phyloP scores from a whole-genome alignment of 176 grass and related monocot genomes.

The Raddia distichophylla region DNA sequence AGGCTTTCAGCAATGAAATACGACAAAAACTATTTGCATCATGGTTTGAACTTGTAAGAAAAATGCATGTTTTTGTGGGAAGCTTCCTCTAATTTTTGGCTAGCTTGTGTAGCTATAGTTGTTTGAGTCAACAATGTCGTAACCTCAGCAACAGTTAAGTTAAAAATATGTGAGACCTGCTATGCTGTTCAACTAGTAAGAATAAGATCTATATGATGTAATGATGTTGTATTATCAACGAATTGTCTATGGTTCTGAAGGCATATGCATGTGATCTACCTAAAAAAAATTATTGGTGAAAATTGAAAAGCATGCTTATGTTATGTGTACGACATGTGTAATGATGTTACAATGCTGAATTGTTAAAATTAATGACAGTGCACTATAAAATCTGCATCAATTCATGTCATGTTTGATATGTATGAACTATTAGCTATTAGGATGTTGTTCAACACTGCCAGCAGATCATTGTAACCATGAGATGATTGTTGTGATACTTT shows the following conservation, averaged over 20 bases:
- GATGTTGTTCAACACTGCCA: neutral
- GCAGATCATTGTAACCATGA: neutral
- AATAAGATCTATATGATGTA: neutral
- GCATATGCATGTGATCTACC: neutral
- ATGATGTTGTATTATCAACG: neutral
- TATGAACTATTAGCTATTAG: neutral
- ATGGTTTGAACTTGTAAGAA: constrained; percentile 17
- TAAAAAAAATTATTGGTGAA: neutral
- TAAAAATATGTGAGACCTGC: neutral
- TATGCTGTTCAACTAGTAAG: constrained; percentile 2
- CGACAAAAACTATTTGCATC: neutral
- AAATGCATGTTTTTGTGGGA: neutral
- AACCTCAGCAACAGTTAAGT: constrained; percentile 12
- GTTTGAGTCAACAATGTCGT: neutral
- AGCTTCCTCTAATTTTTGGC: neutral
- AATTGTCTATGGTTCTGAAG: neutral
- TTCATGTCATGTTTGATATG: neutral
- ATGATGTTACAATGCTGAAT: neutral
- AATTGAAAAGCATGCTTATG: neutral
- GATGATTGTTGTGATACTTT: neutral
- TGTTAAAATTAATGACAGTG: neutral
- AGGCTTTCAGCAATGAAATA: neutral
- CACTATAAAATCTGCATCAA: neutral
- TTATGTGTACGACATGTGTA: neutral
- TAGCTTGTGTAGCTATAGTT: neutral